phyloP scores from a whole-genome alignment of 1,139 yeast genomes.

The Magnusiomyces fungicola region DNA sequence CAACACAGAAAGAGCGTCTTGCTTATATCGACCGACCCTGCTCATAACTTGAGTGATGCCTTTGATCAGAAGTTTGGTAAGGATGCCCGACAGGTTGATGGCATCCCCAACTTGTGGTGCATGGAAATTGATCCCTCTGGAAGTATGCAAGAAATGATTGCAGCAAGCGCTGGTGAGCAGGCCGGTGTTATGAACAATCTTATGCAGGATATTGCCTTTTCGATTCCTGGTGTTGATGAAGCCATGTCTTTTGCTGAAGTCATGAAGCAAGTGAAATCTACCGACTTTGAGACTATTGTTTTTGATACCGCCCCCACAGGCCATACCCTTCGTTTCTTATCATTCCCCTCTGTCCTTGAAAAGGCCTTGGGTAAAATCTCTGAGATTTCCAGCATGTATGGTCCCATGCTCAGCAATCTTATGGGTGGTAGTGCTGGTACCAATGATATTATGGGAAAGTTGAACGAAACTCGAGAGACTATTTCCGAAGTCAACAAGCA shows the following conservation, averaged over 20 bases:
- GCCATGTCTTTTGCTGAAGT: constrained; percentile 97
- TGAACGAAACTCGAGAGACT: constrained; percentile 73
- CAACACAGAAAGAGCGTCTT: constrained; percentile 76
- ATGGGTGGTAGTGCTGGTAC: constrained; percentile 52
- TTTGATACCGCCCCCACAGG: constrained; percentile 99
- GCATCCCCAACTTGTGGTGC: constrained; percentile 79
- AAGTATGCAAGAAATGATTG: constrained; percentile 78
- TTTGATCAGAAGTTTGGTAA: constrained; percentile 97
- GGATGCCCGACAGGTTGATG: constrained; percentile 90
- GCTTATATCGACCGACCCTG: constrained; percentile 94
- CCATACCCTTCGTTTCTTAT: constrained; percentile 88
- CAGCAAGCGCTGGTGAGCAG: constrained; percentile 19
- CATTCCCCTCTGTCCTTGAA: constrained; percentile 85
- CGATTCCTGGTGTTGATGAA: constrained; percentile 97
- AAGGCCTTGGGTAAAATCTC: constrained; percentile 80
- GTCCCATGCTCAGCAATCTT: constrained; percentile 78
- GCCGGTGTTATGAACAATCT: constrained; percentile 35
- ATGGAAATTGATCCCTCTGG: constrained; percentile 99
- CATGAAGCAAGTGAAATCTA: constrained; percentile 87
- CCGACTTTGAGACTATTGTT: constrained; percentile 78
- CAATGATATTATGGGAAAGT: constrained; percentile 72
- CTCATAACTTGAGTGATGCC: constrained; percentile 94
- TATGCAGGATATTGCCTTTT: constrained; percentile 88
- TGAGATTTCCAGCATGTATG: constrained; percentile 77
- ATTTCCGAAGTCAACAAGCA: constrained; percentile 88